Conservation (phyloP, 805 yeast genomes). For the Blastobotrys chiropterorum region DNA sequence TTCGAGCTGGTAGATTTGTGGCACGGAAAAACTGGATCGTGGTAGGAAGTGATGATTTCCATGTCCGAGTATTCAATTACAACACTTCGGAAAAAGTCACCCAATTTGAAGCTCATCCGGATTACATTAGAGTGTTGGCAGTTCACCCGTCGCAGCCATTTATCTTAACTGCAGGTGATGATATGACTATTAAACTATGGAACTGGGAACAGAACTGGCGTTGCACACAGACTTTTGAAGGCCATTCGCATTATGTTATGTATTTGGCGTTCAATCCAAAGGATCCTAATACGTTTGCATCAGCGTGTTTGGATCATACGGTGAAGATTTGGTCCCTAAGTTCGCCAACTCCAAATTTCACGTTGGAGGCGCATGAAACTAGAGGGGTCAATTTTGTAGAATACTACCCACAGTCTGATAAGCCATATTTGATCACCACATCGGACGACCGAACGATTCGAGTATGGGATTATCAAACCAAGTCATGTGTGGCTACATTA, state of each 20-base stretch:
- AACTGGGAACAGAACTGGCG: conserved; percentile 96
- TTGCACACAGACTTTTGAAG: conserved; percentile 84
- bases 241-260: conserved; percentile 95
- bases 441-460: conserved; percentile 87
- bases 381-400: conserved; percentile 96
- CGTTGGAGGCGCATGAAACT: conserved; percentile 82
- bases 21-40: conserved; percentile 97
- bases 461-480: conserved; percentile 96
- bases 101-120: conserved; percentile 98
- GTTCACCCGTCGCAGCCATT: conserved; percentile 93
- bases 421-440: conserved; percentile 88
- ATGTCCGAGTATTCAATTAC: conserved; percentile 86
- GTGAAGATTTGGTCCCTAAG: conserved; percentile 96
- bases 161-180: conserved; percentile 85
- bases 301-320: conserved; percentile 93
- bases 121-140: conserved; percentile 86
- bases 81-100: conserved; percentile 91
- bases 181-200: conserved; percentile 88
- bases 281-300: conserved; percentile 95
- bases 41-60: conserved; percentile 94
- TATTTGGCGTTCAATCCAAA: conserved; percentile 92
- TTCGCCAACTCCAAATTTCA: conserved; percentile 80
- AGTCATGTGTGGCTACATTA: conserved; percentile 87
- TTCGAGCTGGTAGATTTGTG: conserved; percentile 89
- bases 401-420: conserved; percentile 94